phyloP scores from a whole-genome alignment of 176 grass and related monocot species.

The Hsuehochloa calcarea region DNA sequence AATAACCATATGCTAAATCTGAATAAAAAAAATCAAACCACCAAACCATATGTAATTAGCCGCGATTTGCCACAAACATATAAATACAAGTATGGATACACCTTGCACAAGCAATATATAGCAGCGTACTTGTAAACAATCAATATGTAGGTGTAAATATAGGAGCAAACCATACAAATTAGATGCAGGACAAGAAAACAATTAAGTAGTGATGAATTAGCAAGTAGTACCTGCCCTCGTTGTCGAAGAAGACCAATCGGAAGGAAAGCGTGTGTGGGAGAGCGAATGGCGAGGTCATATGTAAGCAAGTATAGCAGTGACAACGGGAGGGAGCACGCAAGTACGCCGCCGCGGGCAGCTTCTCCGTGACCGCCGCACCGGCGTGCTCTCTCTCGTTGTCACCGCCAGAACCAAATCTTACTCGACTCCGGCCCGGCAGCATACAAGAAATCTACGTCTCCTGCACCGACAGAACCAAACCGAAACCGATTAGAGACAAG shows the following conservation, averaged over 20 bases:
- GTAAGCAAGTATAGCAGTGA: neutral
- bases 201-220: neutral
- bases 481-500: neutral
- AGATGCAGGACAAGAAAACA: neutral
- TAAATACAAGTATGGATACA: neutral
- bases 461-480: neutral
- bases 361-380: slow-evolving; percentile 5
- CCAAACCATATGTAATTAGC: neutral
- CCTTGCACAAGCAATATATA: neutral
- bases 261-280: neutral
- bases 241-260: neutral
- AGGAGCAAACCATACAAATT: neutral
- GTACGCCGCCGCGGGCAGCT: neutral
- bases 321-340: slow-evolving; percentile 24
- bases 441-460: neutral
- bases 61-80: neutral
- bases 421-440: neutral
- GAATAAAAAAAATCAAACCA: neutral
- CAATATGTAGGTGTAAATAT: neutral
- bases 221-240: neutral
- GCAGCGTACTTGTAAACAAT: neutral
- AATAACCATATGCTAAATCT: neutral
- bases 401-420: neutral
- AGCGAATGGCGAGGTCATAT: neutral
- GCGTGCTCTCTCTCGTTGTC: slow-evolving; percentile 40